phyloP scores from a whole-genome alignment of 805 yeast species.

The Candida bentonensis region DNA sequence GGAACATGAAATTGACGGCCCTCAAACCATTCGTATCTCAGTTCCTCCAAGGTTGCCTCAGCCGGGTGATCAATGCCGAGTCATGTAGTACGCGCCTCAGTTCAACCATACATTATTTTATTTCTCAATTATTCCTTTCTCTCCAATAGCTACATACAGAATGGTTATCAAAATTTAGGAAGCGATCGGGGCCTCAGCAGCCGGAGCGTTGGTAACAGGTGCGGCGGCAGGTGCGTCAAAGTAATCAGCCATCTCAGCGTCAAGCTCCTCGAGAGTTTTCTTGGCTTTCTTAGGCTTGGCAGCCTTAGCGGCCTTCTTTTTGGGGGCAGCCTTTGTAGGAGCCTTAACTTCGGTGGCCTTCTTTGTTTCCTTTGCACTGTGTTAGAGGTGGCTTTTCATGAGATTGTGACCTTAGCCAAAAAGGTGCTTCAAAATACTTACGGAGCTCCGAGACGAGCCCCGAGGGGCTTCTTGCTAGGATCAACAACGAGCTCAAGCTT shows the following conservation, averaged over 20 bases:
- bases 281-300: conserved; percentile 28
- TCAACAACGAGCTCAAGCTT: conserved; percentile 73
- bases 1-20: conserved; percentile 40
- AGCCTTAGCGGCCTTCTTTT: conserved; percentile 14
- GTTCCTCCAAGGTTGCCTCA: too few species aligned
- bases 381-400: conserved; percentile 1
- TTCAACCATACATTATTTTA: too few species aligned
- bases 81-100: too few species aligned
- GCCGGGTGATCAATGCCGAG: too few species aligned
- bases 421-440: background rate
- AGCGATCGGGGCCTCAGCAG: background rate
- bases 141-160: background rate
- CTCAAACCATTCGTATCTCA: conserved; percentile 22
- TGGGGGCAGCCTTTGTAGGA: conserved; percentile 6
- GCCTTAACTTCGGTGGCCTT: conserved; percentile 5
- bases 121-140: too few species aligned
- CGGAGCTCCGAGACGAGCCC: conserved; percentile 41
- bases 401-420: background rate
- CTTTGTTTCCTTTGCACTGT: background rate
- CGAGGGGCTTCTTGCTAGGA: conserved; percentile 54
- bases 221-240: conserved; percentile 24
- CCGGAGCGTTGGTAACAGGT: background rate
- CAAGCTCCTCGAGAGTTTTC: conserved; percentile 80
- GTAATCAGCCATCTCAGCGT: conserved; percentile 96
- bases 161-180: background rate